A percentile compares a stretch with the other conserved stretches of the same genome.
phyloP scores from a whole-genome alignment of 2,329 filamentous ascomycete genomes.

The Neonectria punicea region DNA sequence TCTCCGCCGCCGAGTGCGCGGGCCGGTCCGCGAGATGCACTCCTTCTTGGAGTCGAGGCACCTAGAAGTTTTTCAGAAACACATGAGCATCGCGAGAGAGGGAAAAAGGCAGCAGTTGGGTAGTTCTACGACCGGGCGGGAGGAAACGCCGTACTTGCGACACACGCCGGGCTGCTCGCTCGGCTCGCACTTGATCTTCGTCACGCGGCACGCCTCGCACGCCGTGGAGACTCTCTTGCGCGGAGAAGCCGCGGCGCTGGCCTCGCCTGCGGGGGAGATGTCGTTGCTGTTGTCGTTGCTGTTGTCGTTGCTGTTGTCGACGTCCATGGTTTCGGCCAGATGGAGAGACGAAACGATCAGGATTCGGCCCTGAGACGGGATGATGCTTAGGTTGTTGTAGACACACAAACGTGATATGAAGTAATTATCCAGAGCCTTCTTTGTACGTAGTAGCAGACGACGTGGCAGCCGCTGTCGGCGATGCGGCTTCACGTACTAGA shows the following conservation, averaged over 20 bases:
- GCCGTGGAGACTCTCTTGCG: constrained; percentile 53
- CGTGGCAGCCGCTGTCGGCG: neutral
- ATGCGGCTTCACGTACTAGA: neutral
- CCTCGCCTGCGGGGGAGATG: constrained; percentile 18
- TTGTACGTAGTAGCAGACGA: neutral
- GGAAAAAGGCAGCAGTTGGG: neutral
- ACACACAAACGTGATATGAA: neutral
- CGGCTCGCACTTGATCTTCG: constrained; percentile 64
- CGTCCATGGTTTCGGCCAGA: constrained; percentile 22
- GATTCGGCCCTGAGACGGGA: neutral
- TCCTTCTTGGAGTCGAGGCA: constrained; percentile 64
- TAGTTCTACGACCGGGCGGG: neutral
- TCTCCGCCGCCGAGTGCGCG: constrained; percentile 60
- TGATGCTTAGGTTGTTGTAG: neutral
- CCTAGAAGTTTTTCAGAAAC: constrained; percentile 43
- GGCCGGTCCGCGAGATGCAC: constrained; percentile 62
- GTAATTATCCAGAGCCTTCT: neutral
- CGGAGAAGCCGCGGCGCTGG: constrained; percentile 10
- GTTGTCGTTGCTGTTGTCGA: constrained; percentile 2
- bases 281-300: neutral
- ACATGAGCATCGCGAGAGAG: neutral
- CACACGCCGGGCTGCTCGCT: constrained; percentile 61
- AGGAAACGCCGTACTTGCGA: constrained; percentile 54
- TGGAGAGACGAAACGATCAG: neutral
- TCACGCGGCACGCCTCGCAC: constrained; percentile 64